Conservation (phyloP, 2,329 filamentous ascomycete genomes). For the Huntiella bhutanensis region DNA sequence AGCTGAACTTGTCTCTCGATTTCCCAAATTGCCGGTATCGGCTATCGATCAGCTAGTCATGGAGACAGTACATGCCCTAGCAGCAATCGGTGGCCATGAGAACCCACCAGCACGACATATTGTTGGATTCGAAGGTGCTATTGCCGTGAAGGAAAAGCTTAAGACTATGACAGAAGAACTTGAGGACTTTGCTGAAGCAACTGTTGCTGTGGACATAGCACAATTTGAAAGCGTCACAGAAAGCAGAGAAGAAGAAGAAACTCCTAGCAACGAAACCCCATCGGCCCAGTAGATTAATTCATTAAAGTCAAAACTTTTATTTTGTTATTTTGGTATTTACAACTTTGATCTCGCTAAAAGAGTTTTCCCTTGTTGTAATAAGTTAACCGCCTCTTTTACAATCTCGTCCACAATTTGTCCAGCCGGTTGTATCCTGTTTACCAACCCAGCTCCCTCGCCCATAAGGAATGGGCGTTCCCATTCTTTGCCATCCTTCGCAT, state of each 20-base stretch:
- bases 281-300: neutral
- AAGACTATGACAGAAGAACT: conserved; percentile 92
- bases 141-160: conserved; percentile 83
- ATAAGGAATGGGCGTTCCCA: conserved; percentile 78
- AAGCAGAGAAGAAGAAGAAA: neutral
- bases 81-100: conserved; percentile 83
- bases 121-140: conserved; percentile 73
- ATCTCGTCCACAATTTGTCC: conserved; percentile 76
- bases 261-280: too few species aligned
- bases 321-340: conserved; percentile 17
- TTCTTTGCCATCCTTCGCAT: conserved; percentile 66
- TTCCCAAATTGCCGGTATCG: conserved; percentile 49
- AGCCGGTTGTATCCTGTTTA: conserved; percentile 62
- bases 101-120: conserved; percentile 91
- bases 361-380: conserved; percentile 40
- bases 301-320: neutral
- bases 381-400: conserved; percentile 55
- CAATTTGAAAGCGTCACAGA: neutral
- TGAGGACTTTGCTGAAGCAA: conserved; percentile 88
- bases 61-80: conserved; percentile 81
- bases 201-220: conserved; percentile 62
- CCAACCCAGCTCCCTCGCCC: conserved; percentile 76
- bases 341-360: conserved; percentile 36
- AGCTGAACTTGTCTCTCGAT: conserved; percentile 41
- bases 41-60: conserved; percentile 57